Conservation (phyloP, 169 alveolate species). For the Hammondia hammondi region DNA sequence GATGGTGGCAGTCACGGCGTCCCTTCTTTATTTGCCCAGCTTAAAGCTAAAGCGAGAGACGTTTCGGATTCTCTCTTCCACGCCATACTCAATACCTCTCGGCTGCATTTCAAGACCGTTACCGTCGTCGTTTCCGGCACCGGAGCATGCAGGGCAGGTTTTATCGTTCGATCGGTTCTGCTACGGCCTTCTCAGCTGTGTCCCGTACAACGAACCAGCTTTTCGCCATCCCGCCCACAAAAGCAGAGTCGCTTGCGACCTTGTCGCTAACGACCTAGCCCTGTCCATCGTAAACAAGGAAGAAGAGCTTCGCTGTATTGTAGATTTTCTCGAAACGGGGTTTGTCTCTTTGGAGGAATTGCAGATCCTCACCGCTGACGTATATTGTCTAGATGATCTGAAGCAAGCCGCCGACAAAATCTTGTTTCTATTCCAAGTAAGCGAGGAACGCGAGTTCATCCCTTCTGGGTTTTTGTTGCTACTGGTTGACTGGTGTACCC, state of each 20-base stretch:
- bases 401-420: background rate
- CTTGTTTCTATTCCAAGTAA: background rate
- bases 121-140: background rate
- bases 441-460: background rate
- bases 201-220: constrained; percentile 6
- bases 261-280: constrained; percentile 2
- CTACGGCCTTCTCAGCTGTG: background rate
- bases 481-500: background rate
- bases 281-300: background rate
- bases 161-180: background rate
- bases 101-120: background rate
- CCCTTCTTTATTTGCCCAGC: background rate
- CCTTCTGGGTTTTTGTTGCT: background rate
- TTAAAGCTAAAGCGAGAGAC: background rate
- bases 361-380: background rate
- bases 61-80: background rate
- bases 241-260: background rate
- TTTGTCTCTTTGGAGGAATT: background rate
- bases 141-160: background rate
- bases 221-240: background rate
- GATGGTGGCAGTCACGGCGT: background rate
- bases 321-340: background rate
- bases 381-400: background rate
- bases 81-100: background rate
- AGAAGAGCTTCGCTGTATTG: background rate